phyloP scores from a whole-genome alignment of 1,139 yeast species.

The Blastobotrys buckinghamii region DNA sequence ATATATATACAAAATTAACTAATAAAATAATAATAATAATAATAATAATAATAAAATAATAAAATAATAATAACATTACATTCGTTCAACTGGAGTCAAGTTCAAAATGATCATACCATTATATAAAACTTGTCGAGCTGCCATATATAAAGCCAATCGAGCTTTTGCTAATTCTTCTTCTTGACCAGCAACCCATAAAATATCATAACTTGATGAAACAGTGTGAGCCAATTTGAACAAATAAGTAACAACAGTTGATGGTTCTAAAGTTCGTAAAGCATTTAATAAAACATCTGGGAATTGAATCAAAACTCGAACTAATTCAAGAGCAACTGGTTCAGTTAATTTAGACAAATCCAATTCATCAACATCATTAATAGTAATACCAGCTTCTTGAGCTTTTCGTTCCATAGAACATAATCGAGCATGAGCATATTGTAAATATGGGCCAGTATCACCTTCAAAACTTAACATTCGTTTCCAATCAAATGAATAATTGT shows the following conservation, averaged over 20 bases:
- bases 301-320: slow-evolving; percentile 76
- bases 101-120: slow-evolving; percentile 92
- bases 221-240: slow-evolving; percentile 87
- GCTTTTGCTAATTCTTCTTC: slow-evolving; percentile 82
- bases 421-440: slow-evolving; percentile 98
- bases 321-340: slow-evolving; percentile 68
- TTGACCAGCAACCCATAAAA: slow-evolving; percentile 97
- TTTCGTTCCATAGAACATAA: slow-evolving; percentile 92
- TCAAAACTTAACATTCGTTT: slow-evolving; percentile 97
- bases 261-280: slow-evolving; percentile 83
- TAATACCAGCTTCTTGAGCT: slow-evolving; percentile 38
- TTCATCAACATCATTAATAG: slow-evolving; percentile 31
- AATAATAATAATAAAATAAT: neutral
- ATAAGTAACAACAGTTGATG: slow-evolving; percentile 91
- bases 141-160: slow-evolving; percentile 83
- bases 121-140: slow-evolving; percentile 84
- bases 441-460: slow-evolving; percentile 99
- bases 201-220: slow-evolving; percentile 92
- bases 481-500: slow-evolving; percentile 97
- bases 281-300: slow-evolving; percentile 88
- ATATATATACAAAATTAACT: neutral
- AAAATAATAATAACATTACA: slow-evolving; percentile 43
- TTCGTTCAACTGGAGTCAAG: slow-evolving; percentile 96
- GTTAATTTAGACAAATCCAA: slow-evolving; percentile 62
- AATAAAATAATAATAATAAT: neutral